Percentiles rank a stretch among this genome's conserved stretches.
Conservation (phyloP, 257 asterid genomes). For the Solanum raphanifolium region DNA sequence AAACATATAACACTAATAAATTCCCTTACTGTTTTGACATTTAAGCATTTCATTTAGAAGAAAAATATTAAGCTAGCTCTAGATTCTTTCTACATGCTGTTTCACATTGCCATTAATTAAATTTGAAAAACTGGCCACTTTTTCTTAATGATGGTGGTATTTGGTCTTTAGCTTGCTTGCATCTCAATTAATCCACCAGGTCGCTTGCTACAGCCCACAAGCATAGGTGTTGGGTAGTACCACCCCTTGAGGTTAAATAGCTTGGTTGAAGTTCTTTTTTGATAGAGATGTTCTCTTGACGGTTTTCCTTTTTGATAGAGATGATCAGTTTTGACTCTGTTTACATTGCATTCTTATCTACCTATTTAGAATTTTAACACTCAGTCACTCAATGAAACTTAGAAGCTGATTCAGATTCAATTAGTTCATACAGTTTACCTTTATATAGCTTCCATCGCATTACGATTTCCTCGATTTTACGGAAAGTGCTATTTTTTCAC, state of each 20-base stretch:
- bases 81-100: background rate
- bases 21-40: background rate
- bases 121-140: background rate
- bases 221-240: background rate
- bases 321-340: background rate
- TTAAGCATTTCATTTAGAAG: background rate
- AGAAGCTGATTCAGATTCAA: background rate
- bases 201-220: background rate
- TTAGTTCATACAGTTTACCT: background rate
- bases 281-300: background rate
- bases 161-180: background rate
- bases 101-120: background rate
- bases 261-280: background rate
- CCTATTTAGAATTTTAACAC: background rate
- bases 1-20: background rate
- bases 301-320: background rate
- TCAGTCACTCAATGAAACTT: background rate
- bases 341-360: background rate
- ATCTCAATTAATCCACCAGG: background rate
- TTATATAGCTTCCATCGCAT: background rate
- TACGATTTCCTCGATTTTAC: background rate
- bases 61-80: background rate
- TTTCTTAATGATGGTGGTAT: background rate
- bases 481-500: background rate
- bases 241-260: background rate